Evolutionary conservation across 306 rosid species (phyloP), one percentile per base, ranked within the genome.

Genomic region (Calophaca sinica): DNA sequence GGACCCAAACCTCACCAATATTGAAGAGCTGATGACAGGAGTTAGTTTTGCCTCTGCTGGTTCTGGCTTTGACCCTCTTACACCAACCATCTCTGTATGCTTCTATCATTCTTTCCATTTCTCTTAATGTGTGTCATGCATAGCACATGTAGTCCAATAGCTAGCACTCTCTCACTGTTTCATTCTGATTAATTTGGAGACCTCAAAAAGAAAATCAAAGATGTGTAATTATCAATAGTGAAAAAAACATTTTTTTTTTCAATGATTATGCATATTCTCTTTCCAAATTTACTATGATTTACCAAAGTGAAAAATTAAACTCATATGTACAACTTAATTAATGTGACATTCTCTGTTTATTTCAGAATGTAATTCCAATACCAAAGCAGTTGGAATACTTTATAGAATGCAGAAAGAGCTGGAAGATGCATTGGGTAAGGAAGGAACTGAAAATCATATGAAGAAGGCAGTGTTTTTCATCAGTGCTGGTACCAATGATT

Each of bases 401-500:
- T 3, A 81, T 70, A 81, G 89, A 85, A 79, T 87, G 80, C 53
- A 91, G 82, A 80, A 62, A 52, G 72, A 82, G 51, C 5, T 91
- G 28, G 87, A 83, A 57, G 44, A 12, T 6, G 82, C 7, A 0
- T 26, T 79, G 12, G 97, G 94, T 4, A 87, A 85, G 70, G 10
- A 83, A 64, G 62, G 80, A 63, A 79, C 66, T 2, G 80, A 87
- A 33, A n/a, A 55, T 7, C 97, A 87, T 10, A 51, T 91, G 2
- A 65, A 80, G 33, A 87, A 84, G 1, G 90, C 92, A 2, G 38
- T 28, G 35, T 87, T 83, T 78, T n/a, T 91, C 64, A 33, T 89
- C 4, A 89, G 97, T 50, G 97, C 97, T 14, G 97, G 90, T 1
- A 87, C 96, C n/a, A 91, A 91, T 78, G 97, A 91, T 67, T 91